A percentile compares a stretch with the other conserved stretches of the same genome.
Conservation (phyloP, 2,329 filamentous ascomycete species). For the Diplodia sapinea region DNA sequence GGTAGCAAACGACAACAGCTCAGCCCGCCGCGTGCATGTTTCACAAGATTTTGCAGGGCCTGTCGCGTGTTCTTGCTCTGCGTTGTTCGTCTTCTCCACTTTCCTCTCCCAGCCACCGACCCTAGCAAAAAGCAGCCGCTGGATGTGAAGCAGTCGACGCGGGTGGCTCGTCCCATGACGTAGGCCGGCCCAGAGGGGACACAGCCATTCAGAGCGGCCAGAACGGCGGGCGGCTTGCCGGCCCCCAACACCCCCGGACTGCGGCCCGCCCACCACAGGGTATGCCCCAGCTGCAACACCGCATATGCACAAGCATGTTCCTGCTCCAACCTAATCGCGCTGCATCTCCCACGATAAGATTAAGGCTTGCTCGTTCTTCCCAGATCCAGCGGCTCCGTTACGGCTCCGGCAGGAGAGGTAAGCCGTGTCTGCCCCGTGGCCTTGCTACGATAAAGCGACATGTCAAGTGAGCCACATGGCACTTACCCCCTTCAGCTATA, state of each 20-base stretch:
- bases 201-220: background rate
- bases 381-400: background rate
- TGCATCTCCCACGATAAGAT: conserved; percentile 9
- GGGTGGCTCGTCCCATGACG: conserved; percentile 23
- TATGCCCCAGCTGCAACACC: background rate
- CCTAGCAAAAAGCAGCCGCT: background rate
- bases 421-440: background rate
- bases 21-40: conserved; percentile 20
- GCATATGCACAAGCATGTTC: conserved; percentile 15
- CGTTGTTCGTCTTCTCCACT: conserved; percentile 24
- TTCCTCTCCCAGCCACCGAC: conserved; percentile 15
- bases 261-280: conserved; percentile 10
- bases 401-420: background rate
- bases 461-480: background rate
- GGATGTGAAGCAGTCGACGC: background rate
- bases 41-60: background rate
- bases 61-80: conserved; percentile 7
- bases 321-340: too few species aligned
- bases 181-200: background rate
- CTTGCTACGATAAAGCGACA: background rate
- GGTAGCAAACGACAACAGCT: conserved; percentile 12
- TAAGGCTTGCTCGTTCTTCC: background rate
- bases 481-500: background rate
- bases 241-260: conserved; percentile 9
- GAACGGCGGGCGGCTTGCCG: background rate